Evolutionary conservation across 495 filamentous ascomycete species (phyloP).

Genomic region (Pyrenula aspistea): DNA sequence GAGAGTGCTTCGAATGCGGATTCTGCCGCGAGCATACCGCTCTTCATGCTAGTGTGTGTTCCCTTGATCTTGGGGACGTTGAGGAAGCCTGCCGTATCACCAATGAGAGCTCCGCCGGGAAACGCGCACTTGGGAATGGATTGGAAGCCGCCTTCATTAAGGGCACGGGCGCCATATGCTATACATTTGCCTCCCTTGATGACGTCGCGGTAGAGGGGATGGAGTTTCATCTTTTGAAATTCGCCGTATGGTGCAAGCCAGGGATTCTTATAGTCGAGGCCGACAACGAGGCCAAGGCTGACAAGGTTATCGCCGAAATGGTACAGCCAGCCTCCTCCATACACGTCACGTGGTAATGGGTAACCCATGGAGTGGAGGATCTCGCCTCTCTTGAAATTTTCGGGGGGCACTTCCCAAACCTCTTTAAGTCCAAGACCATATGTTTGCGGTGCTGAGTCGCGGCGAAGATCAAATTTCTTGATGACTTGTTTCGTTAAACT

Average conservation of each 20-base stretch:
- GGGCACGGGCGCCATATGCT: conserved; percentile 84
- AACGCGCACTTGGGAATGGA: conserved; percentile 95
- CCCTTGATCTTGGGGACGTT: conserved; percentile 99
- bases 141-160: conserved; percentile 95
- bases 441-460: conserved; percentile 84
- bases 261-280: conserved; percentile 91
- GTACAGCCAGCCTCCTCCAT: conserved; percentile 97
- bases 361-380: conserved; percentile 90
- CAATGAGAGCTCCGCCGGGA: conserved; percentile 90
- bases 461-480: conserved; percentile 85
- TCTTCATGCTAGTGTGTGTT: conserved; percentile 95
- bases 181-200: conserved; percentile 95
- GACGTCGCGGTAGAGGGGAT: conserved; percentile 71
- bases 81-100: conserved; percentile 91
- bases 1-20: conserved; percentile 67
- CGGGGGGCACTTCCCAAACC: conserved; percentile 90
- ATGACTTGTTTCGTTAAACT: conserved; percentile 91
- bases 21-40: conserved; percentile 92
- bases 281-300: conserved; percentile 84
- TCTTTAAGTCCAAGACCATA: conserved; percentile 94
- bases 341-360: conserved; percentile 77
- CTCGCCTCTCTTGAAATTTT: conserved; percentile 81
- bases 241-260: conserved; percentile 93
- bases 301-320: conserved; percentile 98
- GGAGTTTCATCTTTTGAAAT: conserved; percentile 98